phyloP scores from a whole-genome alignment of 129 eudicot genomes.

The Arctium lappa region DNA sequence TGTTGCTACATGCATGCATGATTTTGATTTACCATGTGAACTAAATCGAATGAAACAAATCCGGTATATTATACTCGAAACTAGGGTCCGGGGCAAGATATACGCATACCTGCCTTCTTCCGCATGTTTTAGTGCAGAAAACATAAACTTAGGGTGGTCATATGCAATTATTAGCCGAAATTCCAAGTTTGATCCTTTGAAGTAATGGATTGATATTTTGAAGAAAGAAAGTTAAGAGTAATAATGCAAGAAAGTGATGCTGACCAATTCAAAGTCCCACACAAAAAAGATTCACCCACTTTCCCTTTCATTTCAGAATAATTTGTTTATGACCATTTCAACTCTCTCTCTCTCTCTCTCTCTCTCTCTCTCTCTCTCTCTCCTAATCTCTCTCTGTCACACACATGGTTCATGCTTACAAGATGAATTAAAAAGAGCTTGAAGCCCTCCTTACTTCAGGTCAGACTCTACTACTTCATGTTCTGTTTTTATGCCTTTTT shows the following conservation, averaged over 20 bases:
- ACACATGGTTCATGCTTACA: slow-evolving; percentile 2
- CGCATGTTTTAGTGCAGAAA: background rate
- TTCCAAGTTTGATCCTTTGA: background rate
- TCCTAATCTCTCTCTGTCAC: slow-evolving; percentile 1
- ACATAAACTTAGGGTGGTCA: background rate
- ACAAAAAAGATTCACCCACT: slow-evolving; percentile 17
- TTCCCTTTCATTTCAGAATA: slow-evolving; percentile 5
- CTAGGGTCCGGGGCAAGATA: background rate
- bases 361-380: too few species aligned
- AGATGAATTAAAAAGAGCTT: slow-evolving; percentile 6
- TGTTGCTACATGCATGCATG: background rate
- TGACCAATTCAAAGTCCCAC: slow-evolving; percentile 56
- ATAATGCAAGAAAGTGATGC: slow-evolving; percentile 30
- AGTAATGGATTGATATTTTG: background rate
- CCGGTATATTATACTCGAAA: background rate
- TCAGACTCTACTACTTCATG: slow-evolving; percentile 22
- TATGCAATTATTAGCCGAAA: background rate
- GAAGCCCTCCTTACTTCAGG: slow-evolving; percentile 2
- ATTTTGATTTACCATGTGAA: background rate
- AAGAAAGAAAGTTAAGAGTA: slow-evolving; percentile 11
- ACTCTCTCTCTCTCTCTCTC: slow-evolving; percentile 4
- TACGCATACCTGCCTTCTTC: background rate
- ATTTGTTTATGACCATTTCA: slow-evolving; percentile 34
- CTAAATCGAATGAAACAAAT: background rate
- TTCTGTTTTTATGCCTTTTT: slow-evolving; percentile 18